Conservation (phyloP, 495 filamentous ascomycete genomes). For the Chaetomium fimeti region DNA sequence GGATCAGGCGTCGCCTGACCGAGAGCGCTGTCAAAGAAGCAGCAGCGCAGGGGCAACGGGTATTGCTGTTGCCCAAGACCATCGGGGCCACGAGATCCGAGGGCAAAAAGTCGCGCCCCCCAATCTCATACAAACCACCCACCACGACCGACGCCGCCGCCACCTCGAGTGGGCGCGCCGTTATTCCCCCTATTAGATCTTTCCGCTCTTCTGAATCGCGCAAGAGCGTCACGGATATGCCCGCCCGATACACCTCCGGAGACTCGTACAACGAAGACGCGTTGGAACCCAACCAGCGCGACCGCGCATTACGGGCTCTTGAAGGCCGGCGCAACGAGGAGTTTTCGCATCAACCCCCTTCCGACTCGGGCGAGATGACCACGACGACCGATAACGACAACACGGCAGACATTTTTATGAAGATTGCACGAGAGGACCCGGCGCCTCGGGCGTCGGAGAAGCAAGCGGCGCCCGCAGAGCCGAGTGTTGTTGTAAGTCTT, state of each 20-base stretch:
- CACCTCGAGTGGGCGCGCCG: conserved; percentile 34
- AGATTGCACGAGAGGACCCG: conserved; percentile 51
- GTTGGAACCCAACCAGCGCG: conserved; percentile 45
- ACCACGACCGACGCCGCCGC: conserved; percentile 16
- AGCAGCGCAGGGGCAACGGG: conserved; percentile 42
- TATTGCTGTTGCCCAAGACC: conserved; percentile 40
- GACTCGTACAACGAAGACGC: conserved; percentile 41
- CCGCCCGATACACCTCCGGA: conserved; percentile 33
- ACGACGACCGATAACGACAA: conserved; percentile 47
- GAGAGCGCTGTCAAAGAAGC: conserved; percentile 33
- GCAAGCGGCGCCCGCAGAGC: conserved; percentile 33
- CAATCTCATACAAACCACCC: conserved; percentile 44
- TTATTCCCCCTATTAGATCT: conserved; percentile 49
- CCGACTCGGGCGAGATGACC: conserved; percentile 43
- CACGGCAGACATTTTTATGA: conserved; percentile 54
- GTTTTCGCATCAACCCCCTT: conserved; percentile 42
- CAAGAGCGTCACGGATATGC: conserved; percentile 53
- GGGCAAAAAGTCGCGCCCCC: conserved; percentile 46
- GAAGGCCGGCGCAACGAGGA: conserved; percentile 46
- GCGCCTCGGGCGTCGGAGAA: conserved; percentile 36
- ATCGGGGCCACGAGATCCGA: conserved; percentile 33
- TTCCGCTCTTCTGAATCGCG: conserved; percentile 53
- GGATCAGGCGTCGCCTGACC: conserved; percentile 31
- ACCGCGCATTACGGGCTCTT: conserved; percentile 50
- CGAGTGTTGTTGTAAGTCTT: conserved; percentile 45